A percentile compares a stretch with the other conserved stretches of the same genome.
These are phyloP conservation scores for Xylaria sp. DNA, from an alignment of 2,329 filamentous ascomycete species.

Conservation along the genomic window DNA sequence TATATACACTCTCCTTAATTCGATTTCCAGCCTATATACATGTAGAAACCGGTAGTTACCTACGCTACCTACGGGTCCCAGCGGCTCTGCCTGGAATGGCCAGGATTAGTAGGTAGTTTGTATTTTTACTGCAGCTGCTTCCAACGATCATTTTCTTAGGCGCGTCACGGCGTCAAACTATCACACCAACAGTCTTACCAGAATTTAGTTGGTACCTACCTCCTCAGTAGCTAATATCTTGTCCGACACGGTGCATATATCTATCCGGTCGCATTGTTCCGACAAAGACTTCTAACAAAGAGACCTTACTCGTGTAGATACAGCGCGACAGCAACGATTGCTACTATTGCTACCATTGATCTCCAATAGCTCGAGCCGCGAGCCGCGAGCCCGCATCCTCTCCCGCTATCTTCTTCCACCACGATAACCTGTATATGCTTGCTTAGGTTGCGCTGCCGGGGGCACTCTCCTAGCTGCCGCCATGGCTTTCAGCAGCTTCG, in stretches of 20 bases:
- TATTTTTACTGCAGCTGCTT: slow-evolving; percentile 25
- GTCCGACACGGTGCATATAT: background rate
- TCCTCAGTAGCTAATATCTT: background rate
- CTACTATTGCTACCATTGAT: slow-evolving; percentile 5
- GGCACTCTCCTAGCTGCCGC: slow-evolving; percentile 31
- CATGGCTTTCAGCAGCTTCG: slow-evolving; percentile 47
- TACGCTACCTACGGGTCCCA: background rate
- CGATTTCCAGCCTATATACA: background rate
- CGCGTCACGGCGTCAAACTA: slow-evolving; percentile 20
- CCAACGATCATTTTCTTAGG: slow-evolving; percentile 17
- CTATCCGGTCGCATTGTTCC: slow-evolving; percentile 5
- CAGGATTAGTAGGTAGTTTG: slow-evolving; percentile 12
- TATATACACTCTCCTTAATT: background rate
- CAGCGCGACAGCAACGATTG: slow-evolving; percentile 14
- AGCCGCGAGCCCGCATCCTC: slow-evolving; percentile 11
- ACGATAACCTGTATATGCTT: slow-evolving; percentile 37
- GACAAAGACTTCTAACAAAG: slow-evolving; percentile 4
- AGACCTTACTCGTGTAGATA: background rate
- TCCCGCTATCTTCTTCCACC: slow-evolving; percentile 1
- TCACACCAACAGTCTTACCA: slow-evolving; percentile 8
- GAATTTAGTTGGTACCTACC: slow-evolving; percentile 1
- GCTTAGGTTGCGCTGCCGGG: slow-evolving; percentile 29
- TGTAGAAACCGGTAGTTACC: background rate
- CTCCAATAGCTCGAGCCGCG: slow-evolving; percentile 5
- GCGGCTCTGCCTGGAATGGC: slow-evolving; percentile 4